These are phyloP conservation scores for Ensete ventricosum DNA, from an alignment of 176 grass and related monocot species.

Conservation along the genomic window DNA sequence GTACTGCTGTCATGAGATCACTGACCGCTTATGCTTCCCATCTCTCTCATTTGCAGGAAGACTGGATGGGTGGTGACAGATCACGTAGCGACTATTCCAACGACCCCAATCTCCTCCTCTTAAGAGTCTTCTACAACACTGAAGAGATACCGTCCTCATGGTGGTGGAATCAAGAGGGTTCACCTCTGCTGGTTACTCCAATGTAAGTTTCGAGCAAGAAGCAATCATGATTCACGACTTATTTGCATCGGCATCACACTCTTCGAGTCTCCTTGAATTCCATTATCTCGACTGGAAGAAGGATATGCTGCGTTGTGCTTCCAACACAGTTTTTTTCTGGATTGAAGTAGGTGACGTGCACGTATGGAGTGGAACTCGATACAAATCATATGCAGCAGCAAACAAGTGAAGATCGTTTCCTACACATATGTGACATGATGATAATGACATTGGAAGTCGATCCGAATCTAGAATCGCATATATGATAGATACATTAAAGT, in stretches of 20 bases:
- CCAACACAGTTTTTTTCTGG: too few relatives aligned
- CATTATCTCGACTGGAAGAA: background rate
- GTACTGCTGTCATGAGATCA: background rate
- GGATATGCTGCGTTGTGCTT: too few relatives aligned
- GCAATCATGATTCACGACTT: background rate
- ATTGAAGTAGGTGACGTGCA: too few relatives aligned
- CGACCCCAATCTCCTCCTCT: background rate
- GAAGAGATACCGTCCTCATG: slow-evolving; percentile 3
- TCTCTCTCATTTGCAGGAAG: too few relatives aligned
- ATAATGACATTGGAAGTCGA: too few relatives aligned
- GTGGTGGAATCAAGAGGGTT: slow-evolving; percentile 4
- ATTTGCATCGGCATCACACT: background rate
- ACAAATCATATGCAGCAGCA: too few relatives aligned
- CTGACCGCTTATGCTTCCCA: background rate
- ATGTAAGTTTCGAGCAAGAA: background rate
- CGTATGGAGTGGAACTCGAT: too few relatives aligned
- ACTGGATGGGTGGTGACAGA: background rate
- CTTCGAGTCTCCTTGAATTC: background rate
- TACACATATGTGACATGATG: too few relatives aligned
- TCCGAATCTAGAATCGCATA: too few relatives aligned
- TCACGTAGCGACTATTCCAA: background rate
- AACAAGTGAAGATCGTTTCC: too few relatives aligned
- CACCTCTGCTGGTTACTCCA: slow-evolving; percentile 1
- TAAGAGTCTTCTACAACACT: background rate
- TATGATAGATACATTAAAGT: too few relatives aligned